These are phyloP conservation scores for Maudiozyma bulderi DNA, from an alignment of 805 yeast genomes.

Conservation along the genomic window DNA sequence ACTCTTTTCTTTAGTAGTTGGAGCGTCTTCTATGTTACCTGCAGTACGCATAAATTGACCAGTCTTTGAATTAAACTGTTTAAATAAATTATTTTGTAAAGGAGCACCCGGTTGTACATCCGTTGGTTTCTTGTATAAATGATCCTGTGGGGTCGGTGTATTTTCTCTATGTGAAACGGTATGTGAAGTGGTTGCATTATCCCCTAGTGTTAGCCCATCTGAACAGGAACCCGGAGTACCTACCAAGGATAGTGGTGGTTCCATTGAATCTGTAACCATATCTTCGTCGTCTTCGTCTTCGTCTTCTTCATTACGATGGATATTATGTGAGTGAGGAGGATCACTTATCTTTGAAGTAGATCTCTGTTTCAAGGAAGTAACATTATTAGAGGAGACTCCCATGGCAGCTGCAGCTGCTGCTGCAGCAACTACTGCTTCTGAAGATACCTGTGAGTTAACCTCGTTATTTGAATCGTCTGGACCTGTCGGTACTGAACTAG, in stretches of 20 bases:
- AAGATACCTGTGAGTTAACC: not conserved
- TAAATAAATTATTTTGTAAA: slow-evolving; percentile 12
- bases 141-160: not conserved
- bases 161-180: not conserved
- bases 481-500: not conserved
- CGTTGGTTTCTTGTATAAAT: not conserved
- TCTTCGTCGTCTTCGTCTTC: not conserved
- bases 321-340: not conserved
- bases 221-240: not conserved
- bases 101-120: not conserved
- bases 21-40: not conserved
- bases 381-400: not conserved
- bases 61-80: slow-evolving; percentile 25
- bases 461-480: not conserved
- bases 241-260: not conserved
- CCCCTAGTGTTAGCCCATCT: not conserved
- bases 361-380: not conserved
- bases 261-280: not conserved
- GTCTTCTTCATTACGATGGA: not conserved
- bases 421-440: not conserved
- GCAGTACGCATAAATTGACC: slow-evolving; percentile 20
- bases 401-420: not conserved
- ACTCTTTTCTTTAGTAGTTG: slow-evolving; percentile 1
- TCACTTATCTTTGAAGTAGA: not conserved
- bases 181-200: not conserved